phyloP scores from a whole-genome alignment of 768 basidiomycete species.

The Podaxis rugospora region DNA sequence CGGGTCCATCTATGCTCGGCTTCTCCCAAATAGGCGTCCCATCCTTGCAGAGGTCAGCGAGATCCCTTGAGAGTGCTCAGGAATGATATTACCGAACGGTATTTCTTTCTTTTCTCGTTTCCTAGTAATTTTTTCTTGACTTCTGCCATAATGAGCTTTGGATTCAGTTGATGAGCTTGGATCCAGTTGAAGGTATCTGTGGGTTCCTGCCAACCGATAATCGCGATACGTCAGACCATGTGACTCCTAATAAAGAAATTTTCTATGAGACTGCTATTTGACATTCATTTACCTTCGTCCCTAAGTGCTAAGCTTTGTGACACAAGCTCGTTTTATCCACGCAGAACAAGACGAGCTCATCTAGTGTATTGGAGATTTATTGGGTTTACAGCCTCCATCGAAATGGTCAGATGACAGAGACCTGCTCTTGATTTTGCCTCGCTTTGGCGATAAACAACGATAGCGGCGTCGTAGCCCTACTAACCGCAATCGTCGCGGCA shows the following conservation, averaged over 20 bases:
- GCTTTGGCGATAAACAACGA: not conserved
- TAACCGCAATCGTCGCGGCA: not conserved
- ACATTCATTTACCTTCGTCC: not conserved
- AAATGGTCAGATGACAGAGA: not conserved
- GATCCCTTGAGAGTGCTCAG: not conserved
- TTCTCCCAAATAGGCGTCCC: conserved; percentile 66
- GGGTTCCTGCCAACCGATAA: not conserved
- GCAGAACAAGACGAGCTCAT: too few relatives aligned
- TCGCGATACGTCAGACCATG: not conserved
- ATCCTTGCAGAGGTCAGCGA: conserved; percentile 37
- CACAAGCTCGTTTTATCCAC: too few relatives aligned
- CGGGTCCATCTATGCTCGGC: conserved; percentile 70
- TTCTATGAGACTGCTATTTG: not conserved
- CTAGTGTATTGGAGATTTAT: too few relatives aligned
- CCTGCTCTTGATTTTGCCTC: not conserved
- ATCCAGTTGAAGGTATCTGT: not conserved
- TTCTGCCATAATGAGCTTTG: conserved; percentile 19
- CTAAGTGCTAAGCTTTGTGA: not conserved
- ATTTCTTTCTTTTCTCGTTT: conserved; percentile 37
- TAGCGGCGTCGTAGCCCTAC: not conserved
- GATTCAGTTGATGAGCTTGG: not conserved
- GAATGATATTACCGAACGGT: conserved; percentile 39
- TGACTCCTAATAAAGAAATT: not conserved
- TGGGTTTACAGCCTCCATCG: too few relatives aligned
- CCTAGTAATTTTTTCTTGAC: conserved; percentile 24